These are phyloP conservation scores for Lentinula sp. DNA, from an alignment of 768 basidiomycete species.

Conservation along the genomic window DNA sequence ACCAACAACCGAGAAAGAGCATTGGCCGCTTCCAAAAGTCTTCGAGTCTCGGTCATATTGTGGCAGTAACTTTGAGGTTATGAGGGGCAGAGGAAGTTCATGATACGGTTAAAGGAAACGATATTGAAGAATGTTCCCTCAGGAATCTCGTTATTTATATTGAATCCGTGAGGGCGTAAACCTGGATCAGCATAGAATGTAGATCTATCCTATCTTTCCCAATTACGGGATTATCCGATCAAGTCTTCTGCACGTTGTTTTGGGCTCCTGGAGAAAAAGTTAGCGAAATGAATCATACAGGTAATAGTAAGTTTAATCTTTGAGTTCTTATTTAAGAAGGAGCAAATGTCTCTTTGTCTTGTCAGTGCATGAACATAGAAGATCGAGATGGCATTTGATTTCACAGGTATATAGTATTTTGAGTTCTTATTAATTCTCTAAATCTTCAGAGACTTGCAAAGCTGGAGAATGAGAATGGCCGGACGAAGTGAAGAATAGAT, in stretches of 20 bases:
- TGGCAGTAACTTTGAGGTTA: constrained; percentile 14
- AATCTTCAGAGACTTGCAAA: too few relatives aligned
- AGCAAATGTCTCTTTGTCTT: too few relatives aligned
- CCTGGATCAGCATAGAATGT: constrained; percentile 39
- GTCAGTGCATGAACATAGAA: too few relatives aligned
- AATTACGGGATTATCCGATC: constrained; percentile 45
- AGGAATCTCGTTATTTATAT: constrained; percentile 40
- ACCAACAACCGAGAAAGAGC: constrained; percentile 65
- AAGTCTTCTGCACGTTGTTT: constrained; percentile 16
- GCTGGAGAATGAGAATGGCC: too few relatives aligned
- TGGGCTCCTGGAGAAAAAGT: background rate
- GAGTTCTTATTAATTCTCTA: too few relatives aligned
- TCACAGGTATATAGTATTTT: too few relatives aligned
- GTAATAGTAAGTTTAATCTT: too few relatives aligned
- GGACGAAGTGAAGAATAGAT: too few relatives aligned
- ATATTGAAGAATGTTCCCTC: constrained; percentile 29
- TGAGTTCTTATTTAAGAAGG: background rate
- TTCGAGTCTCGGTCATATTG: constrained; percentile 62
- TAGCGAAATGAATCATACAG: background rate
- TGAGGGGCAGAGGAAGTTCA: constrained; percentile 34
- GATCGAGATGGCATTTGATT: too few relatives aligned
- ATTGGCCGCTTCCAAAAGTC: constrained; percentile 72
- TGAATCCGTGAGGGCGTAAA: constrained; percentile 32
- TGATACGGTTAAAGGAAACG: constrained; percentile 43
- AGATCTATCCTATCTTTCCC: constrained; percentile 29